phyloP scores from a whole-genome alignment of 768 basidiomycete species.

The Psilocybe subaeruginosa region DNA sequence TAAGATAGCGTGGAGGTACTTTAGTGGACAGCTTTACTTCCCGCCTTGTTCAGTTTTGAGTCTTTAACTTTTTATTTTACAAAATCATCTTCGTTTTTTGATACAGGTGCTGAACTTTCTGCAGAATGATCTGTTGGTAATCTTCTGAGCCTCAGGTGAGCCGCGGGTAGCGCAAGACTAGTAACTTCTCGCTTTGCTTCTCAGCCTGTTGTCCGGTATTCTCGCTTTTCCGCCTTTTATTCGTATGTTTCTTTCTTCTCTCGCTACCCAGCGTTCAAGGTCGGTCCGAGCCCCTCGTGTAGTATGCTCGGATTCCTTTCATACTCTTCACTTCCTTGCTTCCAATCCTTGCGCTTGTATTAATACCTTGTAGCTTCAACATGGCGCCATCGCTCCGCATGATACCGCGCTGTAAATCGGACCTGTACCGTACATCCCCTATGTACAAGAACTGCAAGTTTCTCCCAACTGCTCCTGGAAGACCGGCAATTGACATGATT shows the following conservation, averaged over 20 bases:
- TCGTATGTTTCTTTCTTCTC: neutral
- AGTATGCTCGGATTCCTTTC: neutral
- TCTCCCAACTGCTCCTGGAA: neutral
- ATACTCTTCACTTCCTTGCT: neutral
- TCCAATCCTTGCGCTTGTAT: neutral
- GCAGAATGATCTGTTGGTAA: neutral
- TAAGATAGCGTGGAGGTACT: neutral
- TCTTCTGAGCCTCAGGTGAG: neutral
- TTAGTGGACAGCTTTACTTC: neutral
- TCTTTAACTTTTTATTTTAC: neutral
- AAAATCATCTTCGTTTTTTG: neutral
- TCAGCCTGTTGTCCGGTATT: neutral
- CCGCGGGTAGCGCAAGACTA: neutral
- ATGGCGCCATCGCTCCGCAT: neutral
- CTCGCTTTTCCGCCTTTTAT: neutral
- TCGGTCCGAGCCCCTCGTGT: slow-evolving; percentile 1
- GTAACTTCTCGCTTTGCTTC: neutral
- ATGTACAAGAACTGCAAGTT: neutral
- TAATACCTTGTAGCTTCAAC: neutral
- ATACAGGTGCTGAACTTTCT: neutral
- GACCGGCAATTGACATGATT: too few relatives aligned
- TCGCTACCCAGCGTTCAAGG: neutral
- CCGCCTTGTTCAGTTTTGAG: slow-evolving; percentile 1
- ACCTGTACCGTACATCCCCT: neutral
- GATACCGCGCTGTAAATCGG: neutral